A percentile compares a stretch with the other conserved stretches of the same genome.
phyloP scores from a whole-genome alignment of 1,139 yeast genomes.

The Yarrowia galli region DNA sequence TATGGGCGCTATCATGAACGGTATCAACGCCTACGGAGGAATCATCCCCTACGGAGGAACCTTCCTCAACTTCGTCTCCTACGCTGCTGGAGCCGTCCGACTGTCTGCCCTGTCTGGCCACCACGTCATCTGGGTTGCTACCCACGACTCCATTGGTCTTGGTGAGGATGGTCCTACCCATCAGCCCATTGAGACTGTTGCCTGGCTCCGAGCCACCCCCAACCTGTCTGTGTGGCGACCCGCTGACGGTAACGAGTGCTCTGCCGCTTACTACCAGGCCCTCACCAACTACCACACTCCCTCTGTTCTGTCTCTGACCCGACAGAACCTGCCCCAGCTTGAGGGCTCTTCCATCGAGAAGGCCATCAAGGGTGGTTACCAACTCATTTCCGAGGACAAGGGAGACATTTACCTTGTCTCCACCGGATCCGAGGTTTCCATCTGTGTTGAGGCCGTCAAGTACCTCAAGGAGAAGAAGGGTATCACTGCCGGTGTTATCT shows the following conservation, averaged over 20 bases:
- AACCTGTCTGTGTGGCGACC: conserved; percentile 98
- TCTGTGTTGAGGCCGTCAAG: conserved; percentile 83
- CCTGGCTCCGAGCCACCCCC: conserved; percentile 97
- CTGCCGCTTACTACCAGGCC: conserved; percentile 93
- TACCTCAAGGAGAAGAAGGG: conserved; percentile 70
- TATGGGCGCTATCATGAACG: conserved; percentile 99
- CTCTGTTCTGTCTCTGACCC: conserved; percentile 87
- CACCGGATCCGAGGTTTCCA: conserved; percentile 94
- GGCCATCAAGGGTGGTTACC: conserved; percentile 96
- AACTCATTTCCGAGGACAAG: conserved; percentile 61
- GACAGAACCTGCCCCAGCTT: conserved; percentile 97
- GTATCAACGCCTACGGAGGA: conserved; percentile 96
- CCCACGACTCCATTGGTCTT: conserved; percentile 98
- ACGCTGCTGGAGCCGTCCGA: conserved; percentile 98
- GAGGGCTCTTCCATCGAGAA: conserved; percentile 92
- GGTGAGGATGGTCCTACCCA: conserved; percentile 99
- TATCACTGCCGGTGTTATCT: conserved; percentile 80
- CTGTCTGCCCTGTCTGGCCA: conserved; percentile 92
- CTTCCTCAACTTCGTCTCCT: conserved; percentile 96
- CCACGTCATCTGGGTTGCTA: conserved; percentile 96
- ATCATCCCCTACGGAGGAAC: conserved; percentile 96
- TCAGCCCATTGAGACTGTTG: conserved; percentile 98
- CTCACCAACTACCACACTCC: conserved; percentile 79
- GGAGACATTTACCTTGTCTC: conserved; percentile 85
- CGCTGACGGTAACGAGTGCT: conserved; percentile 98